Base-by-base conservation (phyloP, 352 stramenopile species). In the Pythium monospermum region DNA sequence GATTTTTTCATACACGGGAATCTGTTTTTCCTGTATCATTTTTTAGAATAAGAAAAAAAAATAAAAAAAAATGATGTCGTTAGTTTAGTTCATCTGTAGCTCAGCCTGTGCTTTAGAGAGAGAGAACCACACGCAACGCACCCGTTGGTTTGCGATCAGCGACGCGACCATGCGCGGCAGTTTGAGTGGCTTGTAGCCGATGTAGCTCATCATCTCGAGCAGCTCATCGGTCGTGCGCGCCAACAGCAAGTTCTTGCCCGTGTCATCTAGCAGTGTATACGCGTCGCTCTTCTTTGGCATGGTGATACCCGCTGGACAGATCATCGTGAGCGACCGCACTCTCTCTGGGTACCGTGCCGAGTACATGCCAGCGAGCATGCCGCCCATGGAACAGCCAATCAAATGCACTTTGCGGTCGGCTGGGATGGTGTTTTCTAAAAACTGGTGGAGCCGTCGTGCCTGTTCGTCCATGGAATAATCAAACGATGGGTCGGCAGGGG, bases 381-480 rank as follows among this genome's bases (percentile, higher is more conserved):
- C 80, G 35, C 80, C 80, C 80, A 91, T 88, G 39, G 74, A 87
- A 57, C 76, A 86, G 7, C 80, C 80, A 16, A 88, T 59, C 7
- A 91, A 39, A 39, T 91, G 80, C n/a, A 91, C 63, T 56, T 82
- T 83, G 45, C 73, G 71, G 46, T 76, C 57, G 8, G 59, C 25
- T 4, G 61, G 53, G 22, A 91, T 57, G 18, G 73, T 67, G 21
- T 61, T 67, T 21, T 83, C 53, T 6, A 91, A 50, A 42, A 91
- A 88, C 27, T 68, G 45, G 49, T 87, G 66, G 43, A 91, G 57
- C 2, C 77, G 64, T 13, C 60, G 33, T 13, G 77, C 75, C 36
- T 91, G 80, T 4, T 63, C 61, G 21, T 73, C 69, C 40, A 80
- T 72, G 0, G 66, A 71, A 53, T 84, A 88, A 47, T 72, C 75